Conservation (phyloP, 306 rosid genomes). For the Vicia sativa region DNA sequence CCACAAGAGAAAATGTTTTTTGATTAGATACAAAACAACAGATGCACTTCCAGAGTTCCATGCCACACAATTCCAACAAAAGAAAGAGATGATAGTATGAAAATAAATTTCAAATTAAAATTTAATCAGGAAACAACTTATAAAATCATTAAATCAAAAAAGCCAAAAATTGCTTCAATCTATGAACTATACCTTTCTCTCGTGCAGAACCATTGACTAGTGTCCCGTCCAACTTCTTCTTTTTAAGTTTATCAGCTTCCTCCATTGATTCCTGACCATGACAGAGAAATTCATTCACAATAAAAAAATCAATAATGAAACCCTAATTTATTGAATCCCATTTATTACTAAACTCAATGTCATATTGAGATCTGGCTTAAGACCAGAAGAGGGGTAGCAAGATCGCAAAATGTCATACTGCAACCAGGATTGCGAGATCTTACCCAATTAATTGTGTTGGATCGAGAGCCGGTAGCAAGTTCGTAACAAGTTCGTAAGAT, state of each 20-base stretch:
- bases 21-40: constrained; percentile 9
- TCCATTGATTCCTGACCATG: constrained; percentile 54
- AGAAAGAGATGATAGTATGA: neutral
- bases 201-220: constrained; percentile 44
- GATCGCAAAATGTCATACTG: neutral
- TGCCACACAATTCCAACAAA: constrained; percentile 11
- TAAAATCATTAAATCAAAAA: constrained; percentile 28
- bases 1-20: constrained; percentile 20
- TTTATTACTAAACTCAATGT: constrained; percentile 1
- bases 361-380: neutral
- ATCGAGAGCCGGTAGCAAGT: neutral
- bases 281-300: constrained; percentile 28
- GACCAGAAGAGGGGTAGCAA: neutral
- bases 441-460: neutral
- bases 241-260: constrained; percentile 48
- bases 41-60: constrained; percentile 1
- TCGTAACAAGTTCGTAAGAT: neutral
- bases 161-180: constrained; percentile 32
- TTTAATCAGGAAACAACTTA: constrained; percentile 22
- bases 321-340: constrained; percentile 22
- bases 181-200: constrained; percentile 48
- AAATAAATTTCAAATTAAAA: constrained; percentile 12
- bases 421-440: neutral
- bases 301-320: constrained; percentile 21
- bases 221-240: constrained; percentile 49